Evolutionary conservation across 2,329 filamentous ascomycete genomes (phyloP), one percentile per base, ranked within the genome.

Genomic region (Colletotrichum aenigma): DNA sequence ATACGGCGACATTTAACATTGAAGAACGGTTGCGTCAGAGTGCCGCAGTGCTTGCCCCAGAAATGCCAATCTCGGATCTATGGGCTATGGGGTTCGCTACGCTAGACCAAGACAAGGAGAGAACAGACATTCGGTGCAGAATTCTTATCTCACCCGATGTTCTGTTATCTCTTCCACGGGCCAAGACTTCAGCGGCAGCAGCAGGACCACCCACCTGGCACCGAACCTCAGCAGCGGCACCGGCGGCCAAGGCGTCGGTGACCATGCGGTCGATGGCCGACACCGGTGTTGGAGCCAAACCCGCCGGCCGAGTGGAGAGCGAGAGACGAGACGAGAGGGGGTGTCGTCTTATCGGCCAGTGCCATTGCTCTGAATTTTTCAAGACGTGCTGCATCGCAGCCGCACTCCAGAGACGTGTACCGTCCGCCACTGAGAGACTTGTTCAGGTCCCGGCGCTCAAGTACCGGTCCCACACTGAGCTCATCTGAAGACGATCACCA

Each of bases 51-150:
- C 26, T 24, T 58, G 58, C 30, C 58, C 62, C 62, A 56, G 73
- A 72, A 75, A 72, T 58, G 43, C 55, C 32, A 64, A 52, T 64
- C 24, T 60, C 24, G 64, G 28, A 18, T 64, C n/a, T 61, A 28
- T 15, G 70, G 43, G 43, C n/a, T 55, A 28, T 15, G 70, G 43
- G 56, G 8, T 13, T n/a, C 58, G 34, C 21, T 24, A 30, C 74
- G 34, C 74, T 76, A 76, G 43, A 38, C 71, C 71, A 43, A 67
- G 64, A 58, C 48, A 48, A 75, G 73, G 69, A 73, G 70, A 26
- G 55, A 30, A 65, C 18, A n/a, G 21, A 48, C 73, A 75, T 68
- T 58, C 38, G 38, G n/a, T 75, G 73, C 73, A 75, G 64, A 52
- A 43, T 68, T 34, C 70, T 75, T 68, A 68, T 58, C 58, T 38